A percentile compares a stretch with the other conserved stretches of the same genome.
phyloP scores from a whole-genome alignment of 1,139 yeast species.

The Yamadazyma diddensiae region DNA sequence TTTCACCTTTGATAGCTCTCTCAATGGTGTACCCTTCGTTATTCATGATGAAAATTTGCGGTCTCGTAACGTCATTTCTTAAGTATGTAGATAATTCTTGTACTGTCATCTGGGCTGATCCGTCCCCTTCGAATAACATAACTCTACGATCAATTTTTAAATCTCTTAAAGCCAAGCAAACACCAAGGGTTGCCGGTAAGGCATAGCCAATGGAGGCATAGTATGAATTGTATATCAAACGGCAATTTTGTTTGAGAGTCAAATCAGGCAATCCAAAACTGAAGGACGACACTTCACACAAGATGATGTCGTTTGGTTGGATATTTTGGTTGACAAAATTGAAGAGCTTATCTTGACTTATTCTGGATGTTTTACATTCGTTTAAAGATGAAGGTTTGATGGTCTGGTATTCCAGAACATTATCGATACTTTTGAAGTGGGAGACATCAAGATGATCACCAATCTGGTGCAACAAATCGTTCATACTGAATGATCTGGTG shows the following conservation, averaged over 20 bases:
- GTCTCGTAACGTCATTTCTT: slow-evolving; percentile 47
- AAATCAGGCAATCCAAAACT: slow-evolving; percentile 69
- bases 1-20: slow-evolving; percentile 76
- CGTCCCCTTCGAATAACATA: slow-evolving; percentile 79
- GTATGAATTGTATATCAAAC: slow-evolving; percentile 61
- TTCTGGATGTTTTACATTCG: too few relatives aligned
- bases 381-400: slow-evolving; percentile 6
- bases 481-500: slow-evolving; percentile 19
- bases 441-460: slow-evolving; percentile 13
- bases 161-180: slow-evolving; percentile 66
- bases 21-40: slow-evolving; percentile 88
- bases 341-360: slow-evolving; percentile 27
- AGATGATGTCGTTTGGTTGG: slow-evolving; percentile 59
- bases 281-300: slow-evolving; percentile 78
- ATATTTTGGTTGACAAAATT: slow-evolving; percentile 37
- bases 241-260: slow-evolving; percentile 49
- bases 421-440: slow-evolving; percentile 12
- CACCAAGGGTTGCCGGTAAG: slow-evolving; percentile 80
- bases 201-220: slow-evolving; percentile 88
- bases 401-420: slow-evolving; percentile 11
- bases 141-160: slow-evolving; percentile 39
- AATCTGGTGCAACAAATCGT: slow-evolving; percentile 19
- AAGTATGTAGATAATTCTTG: slow-evolving; percentile 74
- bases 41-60: slow-evolving; percentile 64
- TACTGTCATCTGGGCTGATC: slow-evolving; percentile 87